A percentile compares a stretch with the other conserved stretches of the same genome.
These are phyloP conservation scores for Rubroboletus satanas DNA, from an alignment of 768 basidiomycete genomes.

Conservation along the genomic window DNA sequence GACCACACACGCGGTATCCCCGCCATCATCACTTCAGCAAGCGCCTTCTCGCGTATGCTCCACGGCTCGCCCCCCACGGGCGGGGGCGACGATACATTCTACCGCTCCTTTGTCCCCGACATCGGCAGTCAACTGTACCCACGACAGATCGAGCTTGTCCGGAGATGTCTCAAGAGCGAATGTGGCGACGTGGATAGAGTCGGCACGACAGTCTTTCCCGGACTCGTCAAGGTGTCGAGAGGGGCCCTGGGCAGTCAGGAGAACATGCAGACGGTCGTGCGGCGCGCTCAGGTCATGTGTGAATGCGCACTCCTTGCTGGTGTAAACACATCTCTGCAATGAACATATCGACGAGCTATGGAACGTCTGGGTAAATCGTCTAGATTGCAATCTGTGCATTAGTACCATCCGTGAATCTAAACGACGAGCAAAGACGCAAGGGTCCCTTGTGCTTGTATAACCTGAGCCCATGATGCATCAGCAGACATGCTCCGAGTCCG, in stretches of 20 bases:
- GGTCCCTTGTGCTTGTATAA: constrained; percentile 81
- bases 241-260: constrained; percentile 37
- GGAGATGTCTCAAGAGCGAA: constrained; percentile 76
- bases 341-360: not conserved
- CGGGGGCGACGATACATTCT: constrained; percentile 63
- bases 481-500: not conserved
- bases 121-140: constrained; percentile 71
- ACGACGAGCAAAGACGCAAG: constrained; percentile 75
- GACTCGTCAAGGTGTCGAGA: constrained; percentile 74
- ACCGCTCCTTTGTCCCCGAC: constrained; percentile 84
- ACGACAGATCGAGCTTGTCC: constrained; percentile 78
- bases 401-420: constrained; percentile 34
- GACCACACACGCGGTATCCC: constrained; percentile 41
- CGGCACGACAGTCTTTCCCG: constrained; percentile 84
- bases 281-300: constrained; percentile 83
- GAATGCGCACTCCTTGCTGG: constrained; percentile 62
- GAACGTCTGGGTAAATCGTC: constrained; percentile 10
- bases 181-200: constrained; percentile 68
- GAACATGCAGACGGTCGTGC: constrained; percentile 66
- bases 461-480: constrained; percentile 39
- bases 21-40: constrained; percentile 67
- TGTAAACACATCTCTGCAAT: constrained; percentile 3
- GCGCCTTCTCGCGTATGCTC: constrained; percentile 81
- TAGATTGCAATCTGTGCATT: constrained; percentile 23
- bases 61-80: constrained; percentile 56